Evolutionary conservation across 768 basidiomycete genomes (phyloP).

Genomic region (Tulasnella sp.): DNA sequence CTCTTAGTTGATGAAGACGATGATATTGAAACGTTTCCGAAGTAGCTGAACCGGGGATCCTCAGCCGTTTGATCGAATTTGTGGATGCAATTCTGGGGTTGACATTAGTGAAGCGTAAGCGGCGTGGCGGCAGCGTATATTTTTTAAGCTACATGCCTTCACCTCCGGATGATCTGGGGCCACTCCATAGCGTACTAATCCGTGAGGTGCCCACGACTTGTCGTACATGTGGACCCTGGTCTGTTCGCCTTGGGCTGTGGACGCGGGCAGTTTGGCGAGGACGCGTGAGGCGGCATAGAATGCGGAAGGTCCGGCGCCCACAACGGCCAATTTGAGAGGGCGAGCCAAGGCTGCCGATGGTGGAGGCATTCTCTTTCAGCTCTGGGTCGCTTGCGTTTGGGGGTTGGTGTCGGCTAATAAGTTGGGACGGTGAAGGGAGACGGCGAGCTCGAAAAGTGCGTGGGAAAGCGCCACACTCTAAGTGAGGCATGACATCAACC

Average conservation of each 20-base stretch:
- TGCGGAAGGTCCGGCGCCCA: constrained; percentile 94
- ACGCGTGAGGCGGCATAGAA: constrained; percentile 90
- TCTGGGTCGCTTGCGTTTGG: background rate
- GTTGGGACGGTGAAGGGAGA: background rate
- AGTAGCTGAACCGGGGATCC: constrained; percentile 82
- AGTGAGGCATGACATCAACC: background rate
- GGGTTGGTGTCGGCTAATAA: background rate
- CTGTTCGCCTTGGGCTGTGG: constrained; percentile 37
- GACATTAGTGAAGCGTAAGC: constrained; percentile 13
- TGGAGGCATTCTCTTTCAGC: background rate
- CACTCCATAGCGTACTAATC: constrained; percentile 91
- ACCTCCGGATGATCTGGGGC: constrained; percentile 99
- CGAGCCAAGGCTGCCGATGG: background rate
- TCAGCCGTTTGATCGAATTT: constrained; percentile 81
- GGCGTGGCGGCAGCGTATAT: background rate
- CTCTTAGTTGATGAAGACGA: constrained; percentile 23
- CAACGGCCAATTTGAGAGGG: constrained; percentile 57
- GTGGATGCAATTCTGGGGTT: constrained; percentile 81
- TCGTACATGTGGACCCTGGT: constrained; percentile 84
- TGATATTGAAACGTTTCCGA: constrained; percentile 69
- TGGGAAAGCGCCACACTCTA: background rate
- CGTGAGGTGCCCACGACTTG: constrained; percentile 89
- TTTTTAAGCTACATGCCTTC: constrained; percentile 54
- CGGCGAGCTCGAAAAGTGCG: background rate
- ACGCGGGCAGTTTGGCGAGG: constrained; percentile 55